Evolutionary conservation across 2,329 filamentous ascomycete species (phyloP), one percentile per base, ranked within the genome.

Genomic region (Gnomoniopsis sp.): DNA sequence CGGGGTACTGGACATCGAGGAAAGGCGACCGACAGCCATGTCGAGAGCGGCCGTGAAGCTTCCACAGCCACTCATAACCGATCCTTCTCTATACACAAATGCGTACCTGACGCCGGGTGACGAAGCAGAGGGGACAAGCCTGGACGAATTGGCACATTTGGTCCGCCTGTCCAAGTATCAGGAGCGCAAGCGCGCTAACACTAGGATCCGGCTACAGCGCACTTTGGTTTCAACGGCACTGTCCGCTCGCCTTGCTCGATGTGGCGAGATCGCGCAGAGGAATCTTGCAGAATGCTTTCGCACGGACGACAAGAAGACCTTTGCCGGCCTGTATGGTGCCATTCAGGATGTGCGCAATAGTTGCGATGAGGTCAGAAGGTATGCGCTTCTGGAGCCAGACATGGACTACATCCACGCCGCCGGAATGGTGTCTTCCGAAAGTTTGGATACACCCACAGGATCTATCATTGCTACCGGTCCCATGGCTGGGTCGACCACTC

Each of bases 81-180:
- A 90, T 69, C 75, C 84, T 47, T 88, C 87, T 46, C 78, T 86
- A 58, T 90, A 89, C 71, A 80, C 82, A 49, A 88, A 88, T 69
- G 74, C 82, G 15, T 79, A 82, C 64, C 71, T 88, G 57, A 78
- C 82, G 51, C 79, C 82, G 41, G 84, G 88, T 62, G 79, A 79
- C 53, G 84, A 88, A 62, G 79, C 79, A 52, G 84, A 88, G 49
- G 83, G 84, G 59, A 90, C 88, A 49, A 88, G 87, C 15, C 78
- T 93, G 62, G 86, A 90, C 68, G 89, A 93, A 73, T 83, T 93
- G 65, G 89, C 89, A 53, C 89, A 92, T 71, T 75, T 93, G 66
- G 88, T 91, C 64, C 86, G 89, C 62, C 78, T 92, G 62, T 89
- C 89, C 70, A 89, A 87, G 68, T 91, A 92, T 71, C 90, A 93